Evolutionary conservation across 495 filamentous ascomycete genomes (phyloP).

Genomic region (Aspergillus bridgeri): DNA sequence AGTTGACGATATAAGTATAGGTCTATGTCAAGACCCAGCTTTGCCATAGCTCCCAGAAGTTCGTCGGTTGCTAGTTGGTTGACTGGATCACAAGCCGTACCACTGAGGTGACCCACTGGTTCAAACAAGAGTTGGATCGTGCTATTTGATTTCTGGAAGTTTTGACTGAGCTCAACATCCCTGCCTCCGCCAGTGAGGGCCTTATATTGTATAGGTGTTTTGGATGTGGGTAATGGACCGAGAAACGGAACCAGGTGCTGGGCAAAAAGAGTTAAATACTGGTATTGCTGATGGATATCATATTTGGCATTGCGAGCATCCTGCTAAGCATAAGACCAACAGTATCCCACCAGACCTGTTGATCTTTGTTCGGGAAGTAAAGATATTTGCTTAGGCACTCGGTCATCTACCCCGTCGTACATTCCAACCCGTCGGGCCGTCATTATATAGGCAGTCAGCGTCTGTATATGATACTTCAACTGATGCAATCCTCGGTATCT

Average conservation of each 20-base stretch:
- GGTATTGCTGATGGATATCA: neutral
- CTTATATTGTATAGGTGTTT: neutral
- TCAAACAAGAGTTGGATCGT: neutral
- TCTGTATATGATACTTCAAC: too few relatives aligned
- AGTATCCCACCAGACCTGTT: conserved; percentile 15
- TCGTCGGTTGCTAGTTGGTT: neutral
- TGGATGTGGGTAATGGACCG: neutral
- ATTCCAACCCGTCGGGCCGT: too few relatives aligned
- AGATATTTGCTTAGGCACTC: neutral
- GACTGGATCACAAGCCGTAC: neutral
- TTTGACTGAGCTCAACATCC: conserved; percentile 5
- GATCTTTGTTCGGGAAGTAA: conserved; percentile 6
- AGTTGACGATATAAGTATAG: neutral
- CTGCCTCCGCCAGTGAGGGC: neutral
- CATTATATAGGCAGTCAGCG: too few relatives aligned
- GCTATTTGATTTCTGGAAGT: neutral
- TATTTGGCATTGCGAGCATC: neutral
- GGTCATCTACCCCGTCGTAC: too few relatives aligned
- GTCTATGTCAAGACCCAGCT: neutral
- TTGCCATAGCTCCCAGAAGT: neutral
- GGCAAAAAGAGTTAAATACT: neutral
- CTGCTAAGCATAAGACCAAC: conserved; percentile 7
- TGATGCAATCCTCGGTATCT: too few relatives aligned
- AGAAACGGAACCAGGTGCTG: neutral
- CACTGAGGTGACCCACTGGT: neutral